A percentile compares a stretch with the other conserved stretches of the same genome.
These are phyloP conservation scores for Lignosus rhinocerotis DNA, from an alignment of 1,284 basidiomycete genomes.

Conservation along the genomic window DNA sequence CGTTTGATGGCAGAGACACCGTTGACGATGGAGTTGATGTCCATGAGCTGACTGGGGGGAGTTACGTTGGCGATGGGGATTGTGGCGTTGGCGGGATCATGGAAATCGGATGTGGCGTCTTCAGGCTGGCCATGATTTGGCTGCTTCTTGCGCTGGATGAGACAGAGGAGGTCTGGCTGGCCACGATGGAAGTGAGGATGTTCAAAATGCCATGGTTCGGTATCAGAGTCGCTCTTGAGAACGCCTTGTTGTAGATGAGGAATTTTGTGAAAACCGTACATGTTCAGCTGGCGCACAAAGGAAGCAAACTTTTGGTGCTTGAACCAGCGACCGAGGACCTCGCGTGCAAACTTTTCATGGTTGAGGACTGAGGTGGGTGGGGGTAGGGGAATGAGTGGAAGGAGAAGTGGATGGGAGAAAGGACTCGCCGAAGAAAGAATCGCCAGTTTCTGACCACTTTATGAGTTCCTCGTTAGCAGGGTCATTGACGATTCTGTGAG, in stretches of 20 bases:
- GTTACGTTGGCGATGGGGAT: conserved; percentile 30
- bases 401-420: neutral
- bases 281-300: conserved; percentile 96
- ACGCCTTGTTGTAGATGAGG: conserved; percentile 96
- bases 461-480: conserved; percentile 81
- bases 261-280: conserved; percentile 97
- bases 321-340: conserved; percentile 93
- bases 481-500: conserved; percentile 87
- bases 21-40: conserved; percentile 75
- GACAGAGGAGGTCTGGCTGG: conserved; percentile 87
- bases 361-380: conserved; percentile 70
- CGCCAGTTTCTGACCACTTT: conserved; percentile 86
- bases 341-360: conserved; percentile 89
- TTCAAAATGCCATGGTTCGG: conserved; percentile 93
- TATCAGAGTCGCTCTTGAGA: conserved; percentile 78
- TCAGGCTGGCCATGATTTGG: conserved; percentile 29
- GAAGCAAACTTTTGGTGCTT: conserved; percentile 95
- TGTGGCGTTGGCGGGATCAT: conserved; percentile 26
- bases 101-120: conserved; percentile 32
- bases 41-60: conserved; percentile 55
- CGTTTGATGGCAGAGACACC: conserved; percentile 89
- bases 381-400: conserved; percentile 4
- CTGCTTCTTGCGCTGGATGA: conserved; percentile 82
- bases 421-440: conserved; percentile 53
- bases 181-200: conserved; percentile 89